Conservation (phyloP, 306 rosid species). For the Gynostemma pentaphyllum region DNA sequence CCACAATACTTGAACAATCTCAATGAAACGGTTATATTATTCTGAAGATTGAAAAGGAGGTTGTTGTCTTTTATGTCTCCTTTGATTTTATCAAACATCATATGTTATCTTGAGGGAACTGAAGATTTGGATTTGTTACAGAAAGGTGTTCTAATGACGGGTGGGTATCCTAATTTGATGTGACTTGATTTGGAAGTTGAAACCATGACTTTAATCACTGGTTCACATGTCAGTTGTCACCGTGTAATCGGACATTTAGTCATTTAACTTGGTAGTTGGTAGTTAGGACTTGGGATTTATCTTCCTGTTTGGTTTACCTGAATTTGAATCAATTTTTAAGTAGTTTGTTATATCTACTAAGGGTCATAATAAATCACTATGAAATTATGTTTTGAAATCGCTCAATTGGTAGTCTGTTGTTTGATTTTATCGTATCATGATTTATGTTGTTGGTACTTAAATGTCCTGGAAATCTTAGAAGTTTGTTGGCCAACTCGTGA, state of each 20-base stretch:
- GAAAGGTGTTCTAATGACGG: neutral
- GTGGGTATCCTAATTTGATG: neutral
- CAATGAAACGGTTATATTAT: neutral
- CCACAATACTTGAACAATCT: neutral
- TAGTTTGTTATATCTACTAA: neutral
- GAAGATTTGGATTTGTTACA: neutral
- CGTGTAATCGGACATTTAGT: neutral
- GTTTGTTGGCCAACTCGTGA: constrained; percentile 46
- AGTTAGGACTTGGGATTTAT: neutral
- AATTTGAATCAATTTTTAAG: neutral
- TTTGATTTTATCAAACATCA: neutral
- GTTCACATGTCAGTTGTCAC: constrained; percentile 3
- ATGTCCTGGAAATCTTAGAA: constrained; percentile 16
- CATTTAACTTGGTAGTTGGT: no score
- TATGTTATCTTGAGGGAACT: neutral
- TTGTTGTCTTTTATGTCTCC: neutral
- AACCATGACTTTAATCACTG: neutral
- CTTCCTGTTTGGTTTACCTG: neutral
- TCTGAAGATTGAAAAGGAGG: neutral
- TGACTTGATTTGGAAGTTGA: constrained; percentile 9
- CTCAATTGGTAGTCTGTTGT: neutral
- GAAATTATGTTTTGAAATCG: neutral
- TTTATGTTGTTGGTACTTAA: constrained; percentile 13
- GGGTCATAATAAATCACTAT: neutral
- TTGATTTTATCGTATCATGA: neutral